Evolutionary conservation across 164 flowering plant species (phyloP).

Genomic region (Umbilicus rupestris): DNA sequence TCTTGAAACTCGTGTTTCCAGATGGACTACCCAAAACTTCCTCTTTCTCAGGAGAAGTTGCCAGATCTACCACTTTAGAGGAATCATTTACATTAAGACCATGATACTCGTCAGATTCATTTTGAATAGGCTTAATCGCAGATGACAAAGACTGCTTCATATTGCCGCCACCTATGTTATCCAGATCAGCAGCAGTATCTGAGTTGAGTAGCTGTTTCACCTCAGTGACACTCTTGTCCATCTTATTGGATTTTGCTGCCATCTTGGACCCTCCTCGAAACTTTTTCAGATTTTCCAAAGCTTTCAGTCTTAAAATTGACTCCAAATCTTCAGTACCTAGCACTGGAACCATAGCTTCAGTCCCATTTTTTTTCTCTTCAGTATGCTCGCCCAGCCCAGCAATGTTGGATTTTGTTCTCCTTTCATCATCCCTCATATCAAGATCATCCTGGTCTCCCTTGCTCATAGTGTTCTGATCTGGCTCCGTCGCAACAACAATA

Average conservation of each 20-base stretch:
- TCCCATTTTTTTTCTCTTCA: constrained; percentile 16
- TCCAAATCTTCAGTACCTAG: constrained; percentile 41
- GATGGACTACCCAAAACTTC: background rate
- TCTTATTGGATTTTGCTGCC: constrained; percentile 11
- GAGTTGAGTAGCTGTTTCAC: constrained; percentile 11
- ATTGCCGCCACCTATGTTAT: constrained; percentile 6
- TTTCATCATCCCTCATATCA: constrained; percentile 12
- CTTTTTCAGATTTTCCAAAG: constrained; percentile 72
- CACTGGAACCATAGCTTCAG: constrained; percentile 15
- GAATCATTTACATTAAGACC: background rate
- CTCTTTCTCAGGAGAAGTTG: background rate
- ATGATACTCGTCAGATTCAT: background rate
- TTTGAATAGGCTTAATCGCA: background rate
- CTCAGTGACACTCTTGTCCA: constrained; percentile 15
- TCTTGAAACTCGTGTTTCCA: background rate
- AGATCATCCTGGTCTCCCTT: constrained; percentile 10
- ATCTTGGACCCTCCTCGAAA: constrained; percentile 32
- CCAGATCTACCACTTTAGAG: background rate
- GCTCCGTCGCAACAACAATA: constrained; percentile 22
- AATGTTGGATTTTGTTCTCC: background rate
- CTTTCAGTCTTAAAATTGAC: constrained; percentile 53
- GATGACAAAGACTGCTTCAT: constrained; percentile 1
- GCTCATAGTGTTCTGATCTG: constrained; percentile 15
- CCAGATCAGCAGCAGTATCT: constrained; percentile 12
- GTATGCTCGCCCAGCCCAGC: background rate